These are phyloP conservation scores for Botrytis medusae DNA, from an alignment of 2,329 filamentous ascomycete species.

Conservation along the genomic window DNA sequence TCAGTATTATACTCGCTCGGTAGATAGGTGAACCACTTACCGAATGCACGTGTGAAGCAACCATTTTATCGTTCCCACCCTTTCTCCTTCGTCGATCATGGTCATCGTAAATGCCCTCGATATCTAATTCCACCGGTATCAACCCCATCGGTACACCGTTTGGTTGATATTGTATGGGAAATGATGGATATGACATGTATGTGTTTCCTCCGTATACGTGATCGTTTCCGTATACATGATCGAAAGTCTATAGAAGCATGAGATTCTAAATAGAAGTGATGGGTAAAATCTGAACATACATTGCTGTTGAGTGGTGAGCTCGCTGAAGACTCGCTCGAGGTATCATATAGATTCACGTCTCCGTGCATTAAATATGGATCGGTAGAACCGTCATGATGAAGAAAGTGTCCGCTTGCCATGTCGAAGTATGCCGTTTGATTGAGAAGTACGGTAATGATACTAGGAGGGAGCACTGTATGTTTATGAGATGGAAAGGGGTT, in stretches of 20 bases:
- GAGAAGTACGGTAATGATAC: neutral
- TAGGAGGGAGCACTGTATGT: neutral
- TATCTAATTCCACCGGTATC: constrained; percentile 40
- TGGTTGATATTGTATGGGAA: constrained; percentile 37
- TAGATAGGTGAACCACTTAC: constrained; percentile 27
- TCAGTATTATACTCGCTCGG: constrained; percentile 14
- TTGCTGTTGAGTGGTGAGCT: constrained; percentile 38
- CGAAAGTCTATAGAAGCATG: constrained; percentile 22
- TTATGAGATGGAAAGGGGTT: neutral
- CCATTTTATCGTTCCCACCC: constrained; percentile 36
- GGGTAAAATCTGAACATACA: constrained; percentile 27
- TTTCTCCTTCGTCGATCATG: constrained; percentile 39
- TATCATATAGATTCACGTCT: constrained; percentile 37
- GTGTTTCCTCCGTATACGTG: constrained; percentile 33
- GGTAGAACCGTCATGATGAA: constrained; percentile 28
- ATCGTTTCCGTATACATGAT: constrained; percentile 30
- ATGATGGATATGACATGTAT: constrained; percentile 36
- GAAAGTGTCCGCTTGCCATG: constrained; percentile 33
- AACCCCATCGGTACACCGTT: constrained; percentile 33
- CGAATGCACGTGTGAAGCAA: constrained; percentile 40
- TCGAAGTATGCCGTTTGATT: constrained; percentile 8
- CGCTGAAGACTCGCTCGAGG: constrained; percentile 39
- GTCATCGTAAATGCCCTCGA: constrained; percentile 40
- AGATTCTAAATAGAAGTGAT: constrained; percentile 7
- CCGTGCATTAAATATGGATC: constrained; percentile 31